Conservation (phyloP, 352 stramenopile species). For the Pythium dissimile region DNA sequence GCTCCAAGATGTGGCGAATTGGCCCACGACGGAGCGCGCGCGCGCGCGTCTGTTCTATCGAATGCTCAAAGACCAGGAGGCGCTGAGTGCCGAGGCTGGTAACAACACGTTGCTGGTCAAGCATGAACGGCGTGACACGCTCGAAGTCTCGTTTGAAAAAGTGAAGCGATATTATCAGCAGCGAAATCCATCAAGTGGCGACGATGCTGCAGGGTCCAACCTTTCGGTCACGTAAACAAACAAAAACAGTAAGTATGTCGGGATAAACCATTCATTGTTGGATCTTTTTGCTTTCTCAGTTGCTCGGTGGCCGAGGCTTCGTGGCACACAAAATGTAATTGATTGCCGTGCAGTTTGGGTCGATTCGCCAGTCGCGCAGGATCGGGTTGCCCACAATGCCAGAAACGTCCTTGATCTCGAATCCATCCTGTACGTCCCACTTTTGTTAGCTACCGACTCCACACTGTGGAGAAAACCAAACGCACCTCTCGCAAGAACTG, state of each 20-base stretch:
- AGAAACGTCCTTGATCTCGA: conserved; percentile 64
- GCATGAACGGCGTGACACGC: conserved; percentile 47
- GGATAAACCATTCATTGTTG: too few relatives aligned
- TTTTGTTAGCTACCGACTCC: neutral
- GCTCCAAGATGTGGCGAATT: conserved; percentile 48
- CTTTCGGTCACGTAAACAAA: too few relatives aligned
- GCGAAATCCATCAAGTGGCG: neutral
- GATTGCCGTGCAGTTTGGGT: conserved; percentile 66
- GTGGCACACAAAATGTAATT: conserved; percentile 85
- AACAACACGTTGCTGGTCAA: conserved; percentile 35
- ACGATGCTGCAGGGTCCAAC: too few relatives aligned
- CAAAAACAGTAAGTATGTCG: too few relatives aligned
- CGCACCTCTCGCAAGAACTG: conserved; percentile 46
- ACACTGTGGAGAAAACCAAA: too few relatives aligned
- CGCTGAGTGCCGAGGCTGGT: conserved; percentile 35
- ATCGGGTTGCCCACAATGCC: conserved; percentile 80
- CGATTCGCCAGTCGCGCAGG: conserved; percentile 65
- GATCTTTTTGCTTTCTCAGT: too few relatives aligned
- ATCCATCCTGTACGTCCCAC: conserved; percentile 25
- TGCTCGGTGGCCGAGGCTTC: conserved; percentile 36
- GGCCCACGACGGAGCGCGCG: conserved; percentile 36
- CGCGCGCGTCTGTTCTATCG: conserved; percentile 62
- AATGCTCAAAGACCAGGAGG: conserved; percentile 66
- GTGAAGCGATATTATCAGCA: conserved; percentile 19
- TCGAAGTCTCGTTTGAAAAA: conserved; percentile 21